These are phyloP conservation scores for Talaromyces thailandensis DNA, from an alignment of 495 filamentous ascomycete genomes.

Conservation along the genomic window DNA sequence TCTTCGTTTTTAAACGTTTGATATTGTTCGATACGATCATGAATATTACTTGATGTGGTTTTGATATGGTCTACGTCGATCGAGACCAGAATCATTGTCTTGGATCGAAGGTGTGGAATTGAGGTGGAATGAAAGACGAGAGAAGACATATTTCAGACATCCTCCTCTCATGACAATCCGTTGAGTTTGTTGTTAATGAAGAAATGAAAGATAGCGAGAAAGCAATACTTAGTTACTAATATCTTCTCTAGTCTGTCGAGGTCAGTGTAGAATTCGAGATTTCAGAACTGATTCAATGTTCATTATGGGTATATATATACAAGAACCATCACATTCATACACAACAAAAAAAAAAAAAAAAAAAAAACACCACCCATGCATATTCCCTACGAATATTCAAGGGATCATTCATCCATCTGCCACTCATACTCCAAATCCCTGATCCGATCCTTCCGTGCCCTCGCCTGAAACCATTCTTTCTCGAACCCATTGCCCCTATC, in stretches of 20 bases:
- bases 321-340: neutral
- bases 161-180: neutral
- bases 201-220: neutral
- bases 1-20: neutral
- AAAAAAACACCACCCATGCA: neutral
- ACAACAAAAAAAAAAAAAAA: neutral
- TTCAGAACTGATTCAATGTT: neutral
- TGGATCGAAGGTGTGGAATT: neutral
- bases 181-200: neutral
- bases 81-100: neutral
- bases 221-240: neutral
- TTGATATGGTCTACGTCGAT: neutral
- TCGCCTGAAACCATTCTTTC: conserved; percentile 82
- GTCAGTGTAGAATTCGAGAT: neutral
- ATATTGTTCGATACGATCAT: neutral
- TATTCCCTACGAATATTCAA: neutral
- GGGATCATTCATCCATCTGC: conserved; percentile 81
- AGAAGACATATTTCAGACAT: neutral
- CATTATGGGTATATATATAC: neutral
- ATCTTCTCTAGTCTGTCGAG: neutral
- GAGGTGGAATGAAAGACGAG: neutral
- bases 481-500: conserved; percentile 93
- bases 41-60: neutral
- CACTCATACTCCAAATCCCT: conserved; percentile 82
- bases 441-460: conserved; percentile 64